Evolutionary conservation across 257 asterid species (phyloP).

Genomic region (Verbena officinalis): DNA sequence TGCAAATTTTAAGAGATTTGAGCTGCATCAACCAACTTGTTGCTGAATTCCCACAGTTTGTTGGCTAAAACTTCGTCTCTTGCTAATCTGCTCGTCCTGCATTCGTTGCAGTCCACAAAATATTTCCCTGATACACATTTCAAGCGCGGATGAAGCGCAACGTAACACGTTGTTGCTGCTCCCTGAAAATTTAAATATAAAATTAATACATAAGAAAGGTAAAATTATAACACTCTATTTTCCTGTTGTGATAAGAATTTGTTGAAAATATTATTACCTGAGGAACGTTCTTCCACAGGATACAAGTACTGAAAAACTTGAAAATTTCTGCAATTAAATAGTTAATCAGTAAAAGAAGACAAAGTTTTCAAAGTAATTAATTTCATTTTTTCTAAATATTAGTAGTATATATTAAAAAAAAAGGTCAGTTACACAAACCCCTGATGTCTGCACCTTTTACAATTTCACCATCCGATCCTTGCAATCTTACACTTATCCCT

Average conservation of each 20-base stretch:
- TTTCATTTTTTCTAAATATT: too few relatives aligned
- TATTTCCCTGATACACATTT: conserved; percentile 63
- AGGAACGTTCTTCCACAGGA: conserved; percentile 73
- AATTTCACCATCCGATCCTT: too few relatives aligned
- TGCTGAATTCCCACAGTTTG: conserved; percentile 74
- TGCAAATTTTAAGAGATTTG: conserved; percentile 23
- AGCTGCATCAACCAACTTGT: conserved; percentile 52
- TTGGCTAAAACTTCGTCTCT: conserved; percentile 48
- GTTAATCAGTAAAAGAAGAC: background rate
- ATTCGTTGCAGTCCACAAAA: conserved; percentile 60
- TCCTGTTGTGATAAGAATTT: background rate
- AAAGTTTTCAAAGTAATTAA: too few relatives aligned
- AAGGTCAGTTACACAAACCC: too few relatives aligned
- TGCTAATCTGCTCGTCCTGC: conserved; percentile 42
- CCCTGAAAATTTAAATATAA: conserved; percentile 40
- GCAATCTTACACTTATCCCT: too few relatives aligned
- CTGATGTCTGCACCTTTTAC: too few relatives aligned
- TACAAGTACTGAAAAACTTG: conserved; percentile 39
- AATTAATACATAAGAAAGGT: background rate
- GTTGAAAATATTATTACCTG: conserved; percentile 48
- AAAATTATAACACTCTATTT: too few relatives aligned
- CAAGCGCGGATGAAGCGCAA: conserved; percentile 62
- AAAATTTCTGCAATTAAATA: conserved; percentile 42
- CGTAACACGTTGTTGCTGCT: conserved; percentile 81
- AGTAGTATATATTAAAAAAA: too few relatives aligned